Evolutionary conservation across 768 basidiomycete genomes (phyloP).

Genomic region (Russula olivacea): DNA sequence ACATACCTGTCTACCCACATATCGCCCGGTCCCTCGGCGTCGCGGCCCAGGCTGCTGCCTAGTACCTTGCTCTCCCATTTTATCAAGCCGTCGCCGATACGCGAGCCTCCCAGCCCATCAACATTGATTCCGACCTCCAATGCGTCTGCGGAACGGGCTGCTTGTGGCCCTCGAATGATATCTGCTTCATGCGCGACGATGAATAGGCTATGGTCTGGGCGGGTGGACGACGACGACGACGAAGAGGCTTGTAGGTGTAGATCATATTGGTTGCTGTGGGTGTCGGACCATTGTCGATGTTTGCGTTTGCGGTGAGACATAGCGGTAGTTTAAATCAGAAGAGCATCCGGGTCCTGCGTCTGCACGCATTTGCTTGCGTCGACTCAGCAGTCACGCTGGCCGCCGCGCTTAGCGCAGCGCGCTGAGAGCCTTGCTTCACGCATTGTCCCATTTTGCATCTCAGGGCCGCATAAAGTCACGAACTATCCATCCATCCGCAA

Average conservation of each 20-base stretch:
- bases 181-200: constrained; percentile 77
- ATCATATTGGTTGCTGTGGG: constrained; percentile 2
- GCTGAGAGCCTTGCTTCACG: no score
- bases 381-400: no score
- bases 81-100: constrained; percentile 35
- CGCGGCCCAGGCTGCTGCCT: background rate
- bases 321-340: no score
- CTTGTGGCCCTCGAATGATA: constrained; percentile 50
- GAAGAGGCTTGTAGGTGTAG: background rate
- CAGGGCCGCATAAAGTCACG: background rate
- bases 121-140: constrained; percentile 31
- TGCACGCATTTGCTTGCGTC: no score
- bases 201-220: constrained; percentile 27
- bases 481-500: background rate
- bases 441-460: no score
- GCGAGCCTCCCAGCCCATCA: constrained; percentile 19
- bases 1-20: constrained; percentile 86
- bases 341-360: no score
- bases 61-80: constrained; percentile 12
- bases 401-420: no score
- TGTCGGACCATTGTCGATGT: constrained; percentile 13
- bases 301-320: constrained; percentile 27
- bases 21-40: constrained; percentile 1
- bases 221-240: background rate
- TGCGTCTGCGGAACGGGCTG: constrained; percentile 35